Evolutionary conservation across 768 basidiomycete genomes (phyloP), one percentile per base, ranked within the genome.

Genomic region (Pilatotrama ljubarskyi): DNA sequence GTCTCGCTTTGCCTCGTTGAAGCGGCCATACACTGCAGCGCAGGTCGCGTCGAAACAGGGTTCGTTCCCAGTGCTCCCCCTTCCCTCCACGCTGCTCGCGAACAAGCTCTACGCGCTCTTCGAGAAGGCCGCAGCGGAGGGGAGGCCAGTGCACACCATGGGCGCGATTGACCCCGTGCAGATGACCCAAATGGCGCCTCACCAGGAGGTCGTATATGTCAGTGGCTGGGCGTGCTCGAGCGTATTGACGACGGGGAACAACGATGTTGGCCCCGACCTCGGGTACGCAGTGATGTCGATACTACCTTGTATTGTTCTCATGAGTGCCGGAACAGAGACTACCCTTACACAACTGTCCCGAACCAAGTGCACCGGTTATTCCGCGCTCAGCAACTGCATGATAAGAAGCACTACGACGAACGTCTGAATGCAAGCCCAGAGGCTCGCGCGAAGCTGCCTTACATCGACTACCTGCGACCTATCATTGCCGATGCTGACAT

Each of bases 401-500:
- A 97, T 77, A 87, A 86, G 75, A 96, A 95, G 69, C 90, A 95
- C 68, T 94, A 91, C 68, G 92, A 95, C 67, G 92, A 93, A 66
- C 85, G 93, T 32, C 78, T 92, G 75, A 78, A 82, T 15, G 78
- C 83, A 38, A 79, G 86, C 25, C 76, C 80, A 5, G 87, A 87
- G 64, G 80, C 83, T 61, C 81, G 90, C 50, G 80, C 80, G 26
- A 85, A 85, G 60, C 81, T 91, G 80, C 84, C 87, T 47, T 91
- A 89, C 68, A 77, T 92, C 40, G 94, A 96, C 71, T 96, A 95
- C 70, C 77, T 97, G 43, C 81, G 92, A 51, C 95, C 95, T 25
- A 95, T 98, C 65, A 89, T 98, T 64, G 95, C 95, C 13, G 95
- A 97, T 70, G 95, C 87, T 24, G 95, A 96, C 75, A 95, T 95